These are phyloP conservation scores for Arthrobotrys megalospora DNA, from an alignment of 2,329 filamentous ascomycete species.

Conservation along the genomic window DNA sequence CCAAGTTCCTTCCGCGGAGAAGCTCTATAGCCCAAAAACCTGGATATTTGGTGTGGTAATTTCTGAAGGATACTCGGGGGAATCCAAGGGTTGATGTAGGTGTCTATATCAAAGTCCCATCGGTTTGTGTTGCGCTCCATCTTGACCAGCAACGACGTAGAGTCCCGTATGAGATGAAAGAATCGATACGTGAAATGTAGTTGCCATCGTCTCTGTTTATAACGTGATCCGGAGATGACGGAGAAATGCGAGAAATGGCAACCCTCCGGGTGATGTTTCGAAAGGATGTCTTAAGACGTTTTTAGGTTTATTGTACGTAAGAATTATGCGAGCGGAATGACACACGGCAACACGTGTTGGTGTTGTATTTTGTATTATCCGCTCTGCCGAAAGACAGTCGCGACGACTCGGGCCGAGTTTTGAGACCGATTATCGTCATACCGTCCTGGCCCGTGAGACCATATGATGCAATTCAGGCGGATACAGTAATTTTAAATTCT, in stretches of 20 bases:
- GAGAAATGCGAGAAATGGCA: slow-evolving; percentile 9
- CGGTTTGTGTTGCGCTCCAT: slow-evolving; percentile 34
- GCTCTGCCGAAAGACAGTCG: neutral
- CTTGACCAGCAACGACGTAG: neutral
- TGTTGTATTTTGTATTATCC: slow-evolving; percentile 17
- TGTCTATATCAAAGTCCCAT: slow-evolving; percentile 82
- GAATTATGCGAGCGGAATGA: slow-evolving; percentile 31
- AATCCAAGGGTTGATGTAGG: slow-evolving; percentile 79
- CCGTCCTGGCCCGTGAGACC: neutral
- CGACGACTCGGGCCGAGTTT: neutral
- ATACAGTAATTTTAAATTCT: neutral
- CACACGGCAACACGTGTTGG: slow-evolving; percentile 43
- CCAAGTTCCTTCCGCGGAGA: slow-evolving; percentile 66
- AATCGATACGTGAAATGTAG: slow-evolving; percentile 3
- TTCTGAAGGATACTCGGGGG: slow-evolving; percentile 76
- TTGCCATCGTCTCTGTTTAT: slow-evolving; percentile 16
- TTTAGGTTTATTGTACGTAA: slow-evolving; percentile 57
- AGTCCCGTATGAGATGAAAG: neutral
- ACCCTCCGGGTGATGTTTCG: slow-evolving; percentile 14
- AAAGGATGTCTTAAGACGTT: slow-evolving; percentile 28
- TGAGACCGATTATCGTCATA: neutral
- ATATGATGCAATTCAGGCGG: neutral
- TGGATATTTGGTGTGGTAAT: slow-evolving; percentile 77
- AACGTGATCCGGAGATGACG: slow-evolving; percentile 27
- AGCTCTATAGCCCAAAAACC: slow-evolving; percentile 77